These are phyloP conservation scores for Suillus fuscotomentosus DNA, from an alignment of 768 basidiomycete genomes.

Conservation along the genomic window DNA sequence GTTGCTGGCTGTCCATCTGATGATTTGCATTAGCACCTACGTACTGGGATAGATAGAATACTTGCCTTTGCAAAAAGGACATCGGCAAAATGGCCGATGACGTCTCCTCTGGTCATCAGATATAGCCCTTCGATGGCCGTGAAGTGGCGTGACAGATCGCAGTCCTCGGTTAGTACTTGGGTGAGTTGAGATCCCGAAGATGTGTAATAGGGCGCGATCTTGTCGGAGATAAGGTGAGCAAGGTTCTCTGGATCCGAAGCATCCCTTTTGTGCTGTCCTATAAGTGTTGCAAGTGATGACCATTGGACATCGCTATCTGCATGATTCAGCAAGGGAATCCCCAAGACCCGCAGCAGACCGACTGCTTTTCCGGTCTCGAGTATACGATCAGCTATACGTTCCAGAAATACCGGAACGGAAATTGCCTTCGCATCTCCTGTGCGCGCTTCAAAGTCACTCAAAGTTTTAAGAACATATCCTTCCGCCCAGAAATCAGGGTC, in stretches of 20 bases:
- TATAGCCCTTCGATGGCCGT: conserved; percentile 64
- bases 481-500: conserved; percentile 82
- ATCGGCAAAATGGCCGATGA: conserved; percentile 71
- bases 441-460: conserved; percentile 26
- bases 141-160: conserved; percentile 62
- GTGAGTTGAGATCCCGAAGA: conserved; percentile 51
- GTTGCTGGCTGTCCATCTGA: conserved; percentile 72
- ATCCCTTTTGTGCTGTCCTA: conserved; percentile 27
- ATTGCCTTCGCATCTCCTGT: conserved; percentile 22
- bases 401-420: conserved; percentile 58
- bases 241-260: conserved; percentile 63
- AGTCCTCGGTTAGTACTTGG: conserved; percentile 63
- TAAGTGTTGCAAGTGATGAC: conserved; percentile 42
- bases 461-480: conserved; percentile 59
- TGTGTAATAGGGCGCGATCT: conserved; percentile 55
- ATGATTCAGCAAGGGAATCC: conserved; percentile 18
- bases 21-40: not conserved
- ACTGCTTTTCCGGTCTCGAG: conserved; percentile 74
- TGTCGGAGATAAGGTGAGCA: conserved; percentile 61
- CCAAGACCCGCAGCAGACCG: conserved; percentile 67
- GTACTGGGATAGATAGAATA: not conserved
- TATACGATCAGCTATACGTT: conserved; percentile 54
- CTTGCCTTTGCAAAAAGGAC: conserved; percentile 71
- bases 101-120: conserved; percentile 77
- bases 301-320: conserved; percentile 33